These are phyloP conservation scores for Trametes versicolor DNA, from an alignment of 1,284 basidiomycete species.

Conservation along the genomic window DNA sequence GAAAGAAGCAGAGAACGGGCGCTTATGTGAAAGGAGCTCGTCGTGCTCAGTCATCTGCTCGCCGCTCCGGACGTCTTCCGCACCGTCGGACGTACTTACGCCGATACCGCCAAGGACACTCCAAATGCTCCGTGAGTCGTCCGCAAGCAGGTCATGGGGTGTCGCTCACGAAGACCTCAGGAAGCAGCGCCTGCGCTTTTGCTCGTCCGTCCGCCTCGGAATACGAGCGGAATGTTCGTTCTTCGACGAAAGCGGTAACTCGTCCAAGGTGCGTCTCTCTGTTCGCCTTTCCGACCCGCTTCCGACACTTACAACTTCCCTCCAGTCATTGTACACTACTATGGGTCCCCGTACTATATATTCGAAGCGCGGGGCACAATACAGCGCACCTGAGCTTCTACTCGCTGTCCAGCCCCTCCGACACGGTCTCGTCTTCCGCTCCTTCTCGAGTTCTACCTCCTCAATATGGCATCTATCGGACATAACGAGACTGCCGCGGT, in stretches of 20 bases:
- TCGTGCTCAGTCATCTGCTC: not conserved
- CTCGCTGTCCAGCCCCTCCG: slow-evolving; percentile 3
- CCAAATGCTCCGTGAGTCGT: not conserved
- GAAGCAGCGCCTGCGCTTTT: not conserved
- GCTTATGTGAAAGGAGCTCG: not conserved
- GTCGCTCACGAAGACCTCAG: too few relatives aligned
- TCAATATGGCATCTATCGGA: slow-evolving; percentile 14
- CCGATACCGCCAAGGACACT: not conserved
- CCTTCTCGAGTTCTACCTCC: not conserved
- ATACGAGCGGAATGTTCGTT: slow-evolving; percentile 6
- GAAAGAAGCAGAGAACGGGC: not conserved
- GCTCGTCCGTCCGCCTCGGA: slow-evolving; percentile 19
- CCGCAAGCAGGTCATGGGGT: not conserved
- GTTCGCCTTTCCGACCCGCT: slow-evolving; percentile 17
- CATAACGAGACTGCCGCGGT: slow-evolving; percentile 38
- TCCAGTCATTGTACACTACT: slow-evolving; percentile 1
- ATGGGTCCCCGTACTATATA: slow-evolving; percentile 18
- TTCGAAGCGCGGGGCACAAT: not conserved
- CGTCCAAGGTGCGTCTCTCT: not conserved
- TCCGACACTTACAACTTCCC: slow-evolving; percentile 8
- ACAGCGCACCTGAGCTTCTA: not conserved
- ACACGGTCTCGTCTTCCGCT: not conserved
- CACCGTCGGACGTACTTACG: not conserved
- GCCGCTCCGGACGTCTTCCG: slow-evolving; percentile 4
- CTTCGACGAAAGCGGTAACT: slow-evolving; percentile 4